Evolutionary conservation across 2,329 filamentous ascomycete species (phyloP), one percentile per base, ranked within the genome.

Genomic region (Colletotrichum sp.): DNA sequence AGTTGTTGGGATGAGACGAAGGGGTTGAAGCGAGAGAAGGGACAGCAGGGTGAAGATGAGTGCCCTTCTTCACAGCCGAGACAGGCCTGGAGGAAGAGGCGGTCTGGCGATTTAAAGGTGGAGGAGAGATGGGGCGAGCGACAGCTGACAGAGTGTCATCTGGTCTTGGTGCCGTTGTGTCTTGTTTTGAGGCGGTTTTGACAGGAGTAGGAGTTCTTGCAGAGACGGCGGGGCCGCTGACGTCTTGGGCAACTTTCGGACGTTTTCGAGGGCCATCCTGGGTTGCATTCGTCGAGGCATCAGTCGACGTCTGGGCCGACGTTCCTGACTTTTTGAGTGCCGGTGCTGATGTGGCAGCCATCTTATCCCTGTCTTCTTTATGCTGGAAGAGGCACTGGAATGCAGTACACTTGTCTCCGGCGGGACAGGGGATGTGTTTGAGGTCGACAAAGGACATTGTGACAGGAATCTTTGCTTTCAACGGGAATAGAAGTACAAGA

Each of bases 351-450:
- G 74, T 48, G 63, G 72, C 76, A 16, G 76, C 74, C 74, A 76
- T 65, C 70, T 55, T 65, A 71, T 80, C 67, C 16, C 80, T 80
- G 34, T 88, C 85, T 25, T 79, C 80, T 39, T 82, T 81, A 78
- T 90, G 87, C 32, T 87, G 86, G 78, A 90, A 90, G 52, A 90
- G 85, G 78, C 88, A 90, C 75, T 87, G 84, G 78, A 88, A 89
- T 19, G 88, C 87, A 11, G 85, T 87, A 79, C 88, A 90, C 4
- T 76, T 82, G 63, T 85, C 83, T 67, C 88, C 88, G 25, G 87
- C 87, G 8, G 88, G 88, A 78, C 88, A 90, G 12, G 88, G 87
- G 64, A 90, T 86, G 74, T 85, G 86, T 78, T 89, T 90, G 77
- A 90, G 86, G 63, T 73, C 69, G 30, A 76, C 71, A 32, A 79